Percentiles rank a stretch among this genome's conserved stretches.
Evolutionary conservation across 495 filamentous ascomycete genomes (phyloP).

Genomic region (Terfezia boudieri): DNA sequence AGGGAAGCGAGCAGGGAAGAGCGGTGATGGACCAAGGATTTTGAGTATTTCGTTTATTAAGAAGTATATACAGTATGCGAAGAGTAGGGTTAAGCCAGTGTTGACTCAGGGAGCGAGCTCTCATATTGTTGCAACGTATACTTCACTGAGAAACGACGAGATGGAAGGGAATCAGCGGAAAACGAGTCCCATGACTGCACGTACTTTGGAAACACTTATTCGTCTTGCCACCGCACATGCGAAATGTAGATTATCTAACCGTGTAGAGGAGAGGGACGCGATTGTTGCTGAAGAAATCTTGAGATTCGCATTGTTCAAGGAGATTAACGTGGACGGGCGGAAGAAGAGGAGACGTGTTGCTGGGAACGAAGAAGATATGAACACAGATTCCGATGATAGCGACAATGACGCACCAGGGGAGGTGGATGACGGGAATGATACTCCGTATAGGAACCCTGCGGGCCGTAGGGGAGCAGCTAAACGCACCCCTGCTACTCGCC

Average conservation of each 20-base stretch:
- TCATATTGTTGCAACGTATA: constrained; percentile 82
- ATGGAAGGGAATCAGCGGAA: constrained; percentile 81
- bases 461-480: constrained; percentile 1
- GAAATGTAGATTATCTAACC: constrained; percentile 71
- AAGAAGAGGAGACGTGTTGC: constrained; percentile 34
- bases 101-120: constrained; percentile 84
- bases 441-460: constrained; percentile 4
- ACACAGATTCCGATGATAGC: constrained; percentile 23
- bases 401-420: constrained; percentile 13
- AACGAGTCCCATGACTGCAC: constrained; percentile 85
- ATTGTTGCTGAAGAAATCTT: constrained; percentile 73
- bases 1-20: constrained; percentile 44
- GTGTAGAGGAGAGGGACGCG: constrained; percentile 85
- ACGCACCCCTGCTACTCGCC: constrained; percentile 3
- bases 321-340: constrained; percentile 74
- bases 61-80: constrained; percentile 98
- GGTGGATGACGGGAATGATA: constrained; percentile 3
- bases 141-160: constrained; percentile 84
- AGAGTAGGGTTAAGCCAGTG: constrained; percentile 71
- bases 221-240: constrained; percentile 92
- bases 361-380: constrained; percentile 20
- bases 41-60: constrained; percentile 97
- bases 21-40: constrained; percentile 41
- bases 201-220: constrained; percentile 92
- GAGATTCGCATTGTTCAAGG: constrained; percentile 93